Percentiles rank a stretch among this genome's conserved stretches.
Evolutionary conservation across 208 protist genomes (phyloP).

Genomic region (Giardia duodenalis): DNA sequence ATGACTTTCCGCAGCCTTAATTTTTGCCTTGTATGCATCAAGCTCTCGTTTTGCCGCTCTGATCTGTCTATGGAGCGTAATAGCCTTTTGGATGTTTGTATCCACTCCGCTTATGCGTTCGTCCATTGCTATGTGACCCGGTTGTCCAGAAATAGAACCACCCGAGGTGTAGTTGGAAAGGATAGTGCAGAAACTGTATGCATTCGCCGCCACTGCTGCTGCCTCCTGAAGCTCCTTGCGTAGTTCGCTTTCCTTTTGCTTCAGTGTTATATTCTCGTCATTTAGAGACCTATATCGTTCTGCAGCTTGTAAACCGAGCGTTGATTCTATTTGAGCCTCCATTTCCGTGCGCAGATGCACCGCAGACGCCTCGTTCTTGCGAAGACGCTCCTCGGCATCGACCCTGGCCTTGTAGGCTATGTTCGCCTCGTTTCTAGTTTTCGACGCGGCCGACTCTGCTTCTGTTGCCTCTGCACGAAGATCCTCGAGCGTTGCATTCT

Average conservation of each 20-base stretch:
- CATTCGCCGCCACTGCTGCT: neutral
- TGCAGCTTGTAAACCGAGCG: constrained; percentile 1
- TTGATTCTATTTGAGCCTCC: neutral
- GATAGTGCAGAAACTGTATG: neutral
- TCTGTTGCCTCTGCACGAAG: neutral
- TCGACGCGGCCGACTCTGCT: neutral
- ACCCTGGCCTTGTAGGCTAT: constrained; percentile 20
- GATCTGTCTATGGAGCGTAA: constrained; percentile 12
- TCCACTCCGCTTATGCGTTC: neutral
- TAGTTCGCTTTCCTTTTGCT: constrained; percentile 8
- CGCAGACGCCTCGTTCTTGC: constrained; percentile 14
- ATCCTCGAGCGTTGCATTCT: neutral
- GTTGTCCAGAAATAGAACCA: neutral
- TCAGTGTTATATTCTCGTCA: neutral
- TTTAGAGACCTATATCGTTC: neutral
- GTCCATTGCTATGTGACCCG: neutral
- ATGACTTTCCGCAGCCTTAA: neutral
- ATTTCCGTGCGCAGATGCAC: neutral
- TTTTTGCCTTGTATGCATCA: neutral
- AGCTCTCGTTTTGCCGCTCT: neutral
- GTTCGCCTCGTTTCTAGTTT: constrained; percentile 13
- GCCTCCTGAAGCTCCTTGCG: constrained; percentile 10
- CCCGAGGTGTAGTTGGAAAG: constrained; percentile 9
- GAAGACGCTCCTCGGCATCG: neutral
- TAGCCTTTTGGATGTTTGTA: constrained; percentile 9